Evolutionary conservation across 2,329 filamentous ascomycete species (phyloP), one percentile per base, ranked within the genome.

Genomic region (Huntiella omanensis): DNA sequence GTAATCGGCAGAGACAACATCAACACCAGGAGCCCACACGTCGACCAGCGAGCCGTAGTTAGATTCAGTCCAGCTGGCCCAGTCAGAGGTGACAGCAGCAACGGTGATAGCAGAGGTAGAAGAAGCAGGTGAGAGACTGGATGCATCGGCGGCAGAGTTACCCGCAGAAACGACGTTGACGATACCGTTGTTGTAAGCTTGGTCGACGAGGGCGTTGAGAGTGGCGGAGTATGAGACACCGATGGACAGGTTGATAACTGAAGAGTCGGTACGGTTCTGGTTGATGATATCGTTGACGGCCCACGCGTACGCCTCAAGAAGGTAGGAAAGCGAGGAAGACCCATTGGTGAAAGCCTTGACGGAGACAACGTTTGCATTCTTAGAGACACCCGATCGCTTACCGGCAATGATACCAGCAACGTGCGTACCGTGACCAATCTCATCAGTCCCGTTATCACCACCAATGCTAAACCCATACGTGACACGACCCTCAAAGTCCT

Each of bases 241-340:
- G 0, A 71, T 58, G 13, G 65, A 68, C 59, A 71, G 62, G 54
- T 61, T 66, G 17, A 67, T 59, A 13, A 68, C 65, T 4, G 65
- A 57, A 3, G 57, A 55, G 4, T 39, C 47, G 2, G 51, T 51
- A 1, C 57, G 54, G 8, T 54, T 55, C 28, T 54, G 56, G 8
- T 51, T 41, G 17, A 55, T 48, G 6, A 62, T 59, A 40, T 64
- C 60, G 5, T 56, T 54, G 1, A 59, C 58, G 0, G 59, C 60
- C 60, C 60, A 64, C 38, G 58, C 54, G 5, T 56, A 59, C 1
- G 58, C 61, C 1, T 55, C 54, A 4, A 64, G 51, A 11, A 62
- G 50, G 13, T 53, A 49, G 1, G 59, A 48, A n/a, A 48, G 55
- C 12, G 55, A 59, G 42, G 55, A 49, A 17, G 57, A 54, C 3